Conservation (phyloP, 2,329 filamentous ascomycete genomes). For the Botryosphaeria agaves region DNA sequence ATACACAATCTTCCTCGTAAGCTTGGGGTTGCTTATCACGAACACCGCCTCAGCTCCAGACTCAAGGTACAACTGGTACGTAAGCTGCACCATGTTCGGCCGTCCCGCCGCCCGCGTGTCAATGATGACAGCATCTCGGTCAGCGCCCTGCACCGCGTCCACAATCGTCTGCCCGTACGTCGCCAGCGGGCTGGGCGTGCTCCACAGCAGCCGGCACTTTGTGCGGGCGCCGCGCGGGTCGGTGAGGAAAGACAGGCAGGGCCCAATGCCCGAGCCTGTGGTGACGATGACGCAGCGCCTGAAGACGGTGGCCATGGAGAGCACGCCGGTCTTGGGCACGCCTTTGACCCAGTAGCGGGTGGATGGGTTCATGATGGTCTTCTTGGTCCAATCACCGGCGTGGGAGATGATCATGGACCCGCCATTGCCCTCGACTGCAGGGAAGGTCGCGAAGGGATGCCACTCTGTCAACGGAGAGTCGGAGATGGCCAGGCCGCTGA, state of each 20-base stretch:
- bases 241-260: conserved; percentile 36
- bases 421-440: conserved; percentile 32
- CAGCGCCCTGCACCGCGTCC: conserved; percentile 35
- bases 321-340: conserved; percentile 47
- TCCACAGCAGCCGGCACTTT: conserved; percentile 55
- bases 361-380: conserved; percentile 44
- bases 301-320: conserved; percentile 51
- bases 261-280: conserved; percentile 59
- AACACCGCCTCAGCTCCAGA: conserved; percentile 48
- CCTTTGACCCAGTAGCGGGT: conserved; percentile 50
- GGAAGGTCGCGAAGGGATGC: conserved; percentile 62
- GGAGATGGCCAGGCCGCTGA: no score
- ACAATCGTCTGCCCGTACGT: conserved; percentile 46
- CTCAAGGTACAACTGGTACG: conserved; percentile 31
- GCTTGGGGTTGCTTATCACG: conserved; percentile 51
- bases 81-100: conserved; percentile 40
- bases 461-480: conserved; percentile 49
- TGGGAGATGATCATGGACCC: conserved; percentile 56
- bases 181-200: conserved; percentile 39
- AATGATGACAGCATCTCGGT: conserved; percentile 47
- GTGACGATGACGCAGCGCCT: conserved; percentile 47
- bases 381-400: conserved; percentile 57
- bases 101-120: conserved; percentile 45
- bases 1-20: conserved; percentile 52
- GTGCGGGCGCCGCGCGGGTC: no score